Conservation (phyloP, 2,329 filamentous ascomycete species). For the Fusarium equiseti region DNA sequence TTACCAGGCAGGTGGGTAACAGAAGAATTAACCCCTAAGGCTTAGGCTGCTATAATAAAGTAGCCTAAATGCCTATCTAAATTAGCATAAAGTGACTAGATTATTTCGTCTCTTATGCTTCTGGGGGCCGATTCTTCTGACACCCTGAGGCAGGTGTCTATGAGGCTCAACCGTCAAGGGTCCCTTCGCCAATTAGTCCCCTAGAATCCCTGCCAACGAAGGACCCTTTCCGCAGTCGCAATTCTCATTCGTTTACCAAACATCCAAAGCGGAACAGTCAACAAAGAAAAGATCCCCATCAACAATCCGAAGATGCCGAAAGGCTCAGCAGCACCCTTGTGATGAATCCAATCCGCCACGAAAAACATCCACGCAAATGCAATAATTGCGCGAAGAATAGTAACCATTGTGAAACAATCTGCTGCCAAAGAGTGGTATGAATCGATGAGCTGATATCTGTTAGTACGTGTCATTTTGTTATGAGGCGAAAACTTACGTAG, state of each 20-base stretch:
- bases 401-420: slow-evolving; percentile 67
- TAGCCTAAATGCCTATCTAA: no score
- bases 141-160: no score
- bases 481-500: slow-evolving; percentile 49
- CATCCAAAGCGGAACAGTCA: slow-evolving; percentile 52
- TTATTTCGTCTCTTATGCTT: no score
- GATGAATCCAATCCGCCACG: slow-evolving; percentile 60
- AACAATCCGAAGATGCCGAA: slow-evolving; percentile 58
- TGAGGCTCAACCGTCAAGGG: not conserved
- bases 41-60: no score
- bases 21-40: no score
- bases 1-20: no score
- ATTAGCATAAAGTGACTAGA: no score
- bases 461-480: not conserved
- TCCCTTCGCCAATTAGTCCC: not conserved
- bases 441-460: slow-evolving; percentile 59
- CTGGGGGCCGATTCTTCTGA: no score
- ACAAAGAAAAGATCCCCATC: slow-evolving; percentile 53
- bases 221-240: slow-evolving; percentile 43
- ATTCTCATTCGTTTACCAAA: slow-evolving; percentile 55
- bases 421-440: slow-evolving; percentile 60
- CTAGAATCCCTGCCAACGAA: slow-evolving; percentile 25
- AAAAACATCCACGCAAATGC: slow-evolving; percentile 68
- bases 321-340: slow-evolving; percentile 58
- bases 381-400: slow-evolving; percentile 61